These are phyloP conservation scores for Aspergillus calidoustus DNA, from an alignment of 2,329 filamentous ascomycete species.

Conservation along the genomic window DNA sequence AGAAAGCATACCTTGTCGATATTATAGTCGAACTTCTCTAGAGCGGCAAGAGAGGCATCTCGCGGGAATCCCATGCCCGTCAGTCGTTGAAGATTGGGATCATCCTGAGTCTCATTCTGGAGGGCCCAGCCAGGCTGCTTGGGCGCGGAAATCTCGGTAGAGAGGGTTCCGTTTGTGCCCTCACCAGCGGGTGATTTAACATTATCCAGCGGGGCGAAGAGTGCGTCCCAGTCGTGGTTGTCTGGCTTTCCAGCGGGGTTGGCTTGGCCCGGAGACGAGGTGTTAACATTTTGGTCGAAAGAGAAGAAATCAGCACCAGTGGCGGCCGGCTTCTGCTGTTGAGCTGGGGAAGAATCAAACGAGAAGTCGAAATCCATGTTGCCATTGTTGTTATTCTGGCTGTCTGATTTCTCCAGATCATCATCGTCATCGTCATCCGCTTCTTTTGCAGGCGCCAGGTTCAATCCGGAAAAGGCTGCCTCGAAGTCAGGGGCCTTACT, in stretches of 20 bases:
- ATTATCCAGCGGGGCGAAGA: slow-evolving; percentile 80
- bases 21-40: slow-evolving; percentile 97
- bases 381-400: slow-evolving; percentile 37
- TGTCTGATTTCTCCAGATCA: slow-evolving; percentile 37
- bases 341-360: slow-evolving; percentile 48
- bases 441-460: slow-evolving; percentile 51
- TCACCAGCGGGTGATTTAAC: slow-evolving; percentile 30
- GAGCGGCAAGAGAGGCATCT: slow-evolving; percentile 71
- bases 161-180: slow-evolving; percentile 21
- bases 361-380: slow-evolving; percentile 51
- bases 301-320: slow-evolving; percentile 44
- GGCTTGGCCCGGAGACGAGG: slow-evolving; percentile 41
- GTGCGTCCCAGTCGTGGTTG: slow-evolving; percentile 88
- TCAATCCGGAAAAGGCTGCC: slow-evolving; percentile 50
- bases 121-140: slow-evolving; percentile 67
- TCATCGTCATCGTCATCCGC: slow-evolving; percentile 65
- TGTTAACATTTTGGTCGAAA: slow-evolving; percentile 38
- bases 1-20: slow-evolving; percentile 78
- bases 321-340: slow-evolving; percentile 27
- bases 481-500: slow-evolving; percentile 50
- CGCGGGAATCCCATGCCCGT: slow-evolving; percentile 88
- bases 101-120: slow-evolving; percentile 78
- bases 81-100: slow-evolving; percentile 86
- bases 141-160: slow-evolving; percentile 7
- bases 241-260: slow-evolving; percentile 46